Base-by-base conservation (phyloP, 2,329 filamentous ascomycete genomes). In the Talaromyces rugulosus region DNA sequence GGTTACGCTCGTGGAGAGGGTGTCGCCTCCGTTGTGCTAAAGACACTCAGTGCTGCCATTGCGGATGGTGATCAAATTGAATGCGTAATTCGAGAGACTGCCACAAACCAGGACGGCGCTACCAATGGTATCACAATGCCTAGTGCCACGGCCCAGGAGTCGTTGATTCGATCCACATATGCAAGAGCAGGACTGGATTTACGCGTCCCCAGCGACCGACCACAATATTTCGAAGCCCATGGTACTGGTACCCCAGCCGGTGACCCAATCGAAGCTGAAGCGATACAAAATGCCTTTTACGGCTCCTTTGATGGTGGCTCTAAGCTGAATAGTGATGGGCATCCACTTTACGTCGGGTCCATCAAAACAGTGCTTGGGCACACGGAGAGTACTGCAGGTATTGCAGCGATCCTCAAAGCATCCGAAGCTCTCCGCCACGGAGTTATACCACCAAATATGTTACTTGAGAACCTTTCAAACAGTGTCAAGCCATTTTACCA, bases 1-100 rank as follows among this genome's bases (percentile, higher is more conserved):
- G 83, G 82, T 6, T 83, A 77, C 68, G 81, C 75, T 31, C 77
- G 83, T 0, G 82, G 81, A 11, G 85, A 87, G 57, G 84, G 83
- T 0, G 70, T 84, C 12, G 78, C 78, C 0, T 71, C 23, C 0
- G 64, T 87, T 0, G 70, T 86, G 0, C 64, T 88, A 0, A 87
- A 87, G 67, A 73, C 69, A 0, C 67, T 1, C 71, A 68, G 5
- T 23, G 69, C 75, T 1, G 85, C 85, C 0, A 60, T 87, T 3
- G 69, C 62, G 0, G 77, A 82, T 65, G 77, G 77, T 0, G 80
- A 83, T 62, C 66, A 74, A 4, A 78, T 83, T 30, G 74, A 80
- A 34, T 74, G 74, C 47, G 66, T 77, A 3, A 69, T 78, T 30
- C 71, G 75, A 0, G 72, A 69, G 33, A 73, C 71, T 1, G 70